Evolutionary conservation across 2,329 filamentous ascomycete species (phyloP).

Genomic region (Lachnellula arida): DNA sequence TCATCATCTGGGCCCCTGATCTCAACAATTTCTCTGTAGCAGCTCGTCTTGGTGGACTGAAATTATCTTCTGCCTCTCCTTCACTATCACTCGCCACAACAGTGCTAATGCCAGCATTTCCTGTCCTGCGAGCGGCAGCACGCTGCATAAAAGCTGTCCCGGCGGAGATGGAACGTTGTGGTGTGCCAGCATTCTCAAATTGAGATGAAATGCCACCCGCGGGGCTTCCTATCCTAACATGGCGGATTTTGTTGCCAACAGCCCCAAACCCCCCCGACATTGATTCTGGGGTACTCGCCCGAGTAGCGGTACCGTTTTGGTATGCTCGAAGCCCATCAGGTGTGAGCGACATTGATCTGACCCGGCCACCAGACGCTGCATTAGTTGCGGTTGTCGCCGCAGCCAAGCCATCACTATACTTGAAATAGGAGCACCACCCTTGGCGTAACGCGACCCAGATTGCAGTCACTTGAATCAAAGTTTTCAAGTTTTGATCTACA

Average conservation of each 20-base stretch:
- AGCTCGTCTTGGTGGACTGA: constrained; percentile 6
- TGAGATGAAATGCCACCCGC: constrained; percentile 11
- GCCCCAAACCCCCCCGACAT: constrained; percentile 12
- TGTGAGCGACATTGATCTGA: constrained; percentile 25
- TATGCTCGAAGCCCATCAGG: constrained; percentile 18
- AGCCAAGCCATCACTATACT: constrained; percentile 30
- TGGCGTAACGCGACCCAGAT: constrained; percentile 47
- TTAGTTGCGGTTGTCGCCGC: constrained; percentile 4
- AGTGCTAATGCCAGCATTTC: constrained; percentile 11
- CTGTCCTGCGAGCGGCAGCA: constrained; percentile 22
- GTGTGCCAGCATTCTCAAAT: constrained; percentile 19
- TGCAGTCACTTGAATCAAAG: constrained; percentile 47
- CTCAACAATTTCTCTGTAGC: constrained; percentile 3
- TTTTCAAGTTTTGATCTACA: constrained; percentile 42
- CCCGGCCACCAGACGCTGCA: constrained; percentile 10
- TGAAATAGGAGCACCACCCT: constrained; percentile 39
- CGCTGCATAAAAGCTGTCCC: constrained; percentile 44
- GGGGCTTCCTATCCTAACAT: constrained; percentile 14
- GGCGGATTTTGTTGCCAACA: constrained; percentile 21
- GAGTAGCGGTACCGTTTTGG: constrained; percentile 7
- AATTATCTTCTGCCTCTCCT: constrained; percentile 24
- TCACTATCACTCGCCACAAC: constrained; percentile 27
- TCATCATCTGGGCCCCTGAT: not conserved
- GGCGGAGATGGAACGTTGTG: constrained; percentile 42
- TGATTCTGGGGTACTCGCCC: constrained; percentile 24